Evolutionary conservation across 2,329 filamentous ascomycete species (phyloP).

Genomic region (Furcasterigmium sp.): DNA sequence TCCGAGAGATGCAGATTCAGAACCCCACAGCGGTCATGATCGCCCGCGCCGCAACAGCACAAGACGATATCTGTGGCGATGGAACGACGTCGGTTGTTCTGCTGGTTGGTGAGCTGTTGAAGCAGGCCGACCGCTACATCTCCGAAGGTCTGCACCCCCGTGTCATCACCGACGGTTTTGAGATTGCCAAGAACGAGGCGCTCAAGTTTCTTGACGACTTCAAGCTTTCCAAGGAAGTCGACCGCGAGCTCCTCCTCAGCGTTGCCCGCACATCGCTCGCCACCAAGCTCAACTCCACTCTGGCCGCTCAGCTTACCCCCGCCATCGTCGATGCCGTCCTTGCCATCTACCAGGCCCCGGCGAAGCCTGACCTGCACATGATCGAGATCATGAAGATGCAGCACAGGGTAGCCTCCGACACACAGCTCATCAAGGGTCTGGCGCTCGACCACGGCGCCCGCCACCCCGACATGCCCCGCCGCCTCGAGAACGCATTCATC

Average conservation of each 20-base stretch:
- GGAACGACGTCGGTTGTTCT: slow-evolving; percentile 96
- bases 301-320: slow-evolving; percentile 87
- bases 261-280: slow-evolving; percentile 92
- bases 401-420: slow-evolving; percentile 92
- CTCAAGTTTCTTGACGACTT: slow-evolving; percentile 94
- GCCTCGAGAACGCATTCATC: slow-evolving; percentile 91
- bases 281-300: slow-evolving; percentile 85
- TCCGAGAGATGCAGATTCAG: slow-evolving; percentile 86
- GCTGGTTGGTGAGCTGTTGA: slow-evolving; percentile 91
- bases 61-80: slow-evolving; percentile 97
- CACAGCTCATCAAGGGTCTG: slow-evolving; percentile 88
- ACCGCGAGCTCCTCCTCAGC: slow-evolving; percentile 87
- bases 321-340: slow-evolving; percentile 96
- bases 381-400: slow-evolving; percentile 99
- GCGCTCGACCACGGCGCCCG: slow-evolving; percentile 92
- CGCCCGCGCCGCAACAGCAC: slow-evolving; percentile 81
- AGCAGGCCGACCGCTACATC: slow-evolving; percentile 96
- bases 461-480: slow-evolving; percentile 97
- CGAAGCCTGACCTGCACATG: slow-evolving; percentile 97
- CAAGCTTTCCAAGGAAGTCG: slow-evolving; percentile 82
- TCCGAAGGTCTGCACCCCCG: slow-evolving; percentile 93
- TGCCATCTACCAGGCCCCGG: slow-evolving; percentile 82
- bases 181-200: slow-evolving; percentile 90
- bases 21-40: slow-evolving; percentile 93
- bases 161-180: slow-evolving; percentile 95